Base-by-base conservation (phyloP, 169 alveolate genomes). In the Eimeria zaria region DNA sequence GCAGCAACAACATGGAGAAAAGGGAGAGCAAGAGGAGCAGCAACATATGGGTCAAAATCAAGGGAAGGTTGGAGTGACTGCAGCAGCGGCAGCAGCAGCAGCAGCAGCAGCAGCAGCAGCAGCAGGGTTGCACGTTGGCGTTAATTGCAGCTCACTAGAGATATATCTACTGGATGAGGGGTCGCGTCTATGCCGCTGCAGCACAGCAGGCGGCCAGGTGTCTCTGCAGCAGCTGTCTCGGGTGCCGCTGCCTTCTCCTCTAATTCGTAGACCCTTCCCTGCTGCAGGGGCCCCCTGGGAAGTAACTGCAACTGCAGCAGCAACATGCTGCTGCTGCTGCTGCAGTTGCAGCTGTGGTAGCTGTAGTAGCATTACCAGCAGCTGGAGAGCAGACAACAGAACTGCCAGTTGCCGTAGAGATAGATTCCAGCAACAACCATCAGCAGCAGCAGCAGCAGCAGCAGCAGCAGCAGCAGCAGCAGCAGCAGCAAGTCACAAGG, bases 381-480 rank as follows among this genome's bases (percentile, higher is more conserved):
- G 27, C 55, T 33, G 46, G 46, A 36, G 83, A 73, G 51, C 55
- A 11, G 83, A 73, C 83, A 33, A 73, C n/a, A 33, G 83, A 4
- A 16, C 27, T 0, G n/a, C 30, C 14, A 41, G 33, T 53, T 39
- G 83, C 83, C 30, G 30, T 7, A 41, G 67, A 0, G 88, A 78
- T 41, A 36, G 60, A 30, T 22, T 22, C 1, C 30, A 20, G 36
- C 16, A 74, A 41, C 64, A 60, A n/a, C 30, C 85, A 36, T 27
- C 85, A 30, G 85, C 55, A 36, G 90, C 89, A 51, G 73, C 89
- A 48, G 69, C 90, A 48, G 44, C 90, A 4, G 44, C 89, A 81
- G 89, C 71, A 27, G 41, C 91, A 83, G 91, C 91, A 83, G 91
- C 91, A 83, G 73, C 74, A 55, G 91, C 91, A 55, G 69, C 74